Conservation (phyloP, 257 asterid species). For the Solanum sejunctum region DNA sequence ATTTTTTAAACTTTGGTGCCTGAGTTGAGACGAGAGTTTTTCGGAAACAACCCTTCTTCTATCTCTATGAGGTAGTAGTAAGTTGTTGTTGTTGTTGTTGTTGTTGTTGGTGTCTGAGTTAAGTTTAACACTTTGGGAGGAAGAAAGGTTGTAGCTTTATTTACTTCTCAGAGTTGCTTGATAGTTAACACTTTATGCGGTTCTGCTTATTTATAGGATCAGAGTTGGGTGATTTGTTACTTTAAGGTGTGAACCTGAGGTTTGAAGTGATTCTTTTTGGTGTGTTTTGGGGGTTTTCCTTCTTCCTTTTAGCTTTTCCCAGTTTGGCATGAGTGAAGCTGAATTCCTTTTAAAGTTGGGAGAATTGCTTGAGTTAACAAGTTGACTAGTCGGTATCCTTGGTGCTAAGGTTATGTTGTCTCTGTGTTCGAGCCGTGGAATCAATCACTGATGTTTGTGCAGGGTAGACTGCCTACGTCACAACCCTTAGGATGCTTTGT, state of each 20-base stretch:
- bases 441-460: background rate
- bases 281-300: background rate
- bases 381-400: background rate
- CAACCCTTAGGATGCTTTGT: background rate
- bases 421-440: background rate
- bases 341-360: background rate
- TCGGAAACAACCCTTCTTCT: too few species aligned
- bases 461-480: background rate
- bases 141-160: background rate
- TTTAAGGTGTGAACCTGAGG: background rate
- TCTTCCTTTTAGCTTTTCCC: background rate
- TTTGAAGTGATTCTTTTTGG: background rate
- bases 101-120: background rate
- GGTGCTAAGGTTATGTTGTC: background rate
- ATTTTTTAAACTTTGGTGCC: slow-evolving; percentile 21
- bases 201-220: slow-evolving; percentile 20
- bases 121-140: background rate
- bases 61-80: too few species aligned
- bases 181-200: background rate
- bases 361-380: background rate
- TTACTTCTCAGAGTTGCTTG: background rate
- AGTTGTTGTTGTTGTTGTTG: too few species aligned
- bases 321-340: background rate
- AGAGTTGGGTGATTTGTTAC: background rate
- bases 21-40: too few species aligned